Percentiles rank a stretch among this genome's conserved stretches.
Conservation (phyloP, 805 yeast genomes). For the Saturnispora quitensis region DNA sequence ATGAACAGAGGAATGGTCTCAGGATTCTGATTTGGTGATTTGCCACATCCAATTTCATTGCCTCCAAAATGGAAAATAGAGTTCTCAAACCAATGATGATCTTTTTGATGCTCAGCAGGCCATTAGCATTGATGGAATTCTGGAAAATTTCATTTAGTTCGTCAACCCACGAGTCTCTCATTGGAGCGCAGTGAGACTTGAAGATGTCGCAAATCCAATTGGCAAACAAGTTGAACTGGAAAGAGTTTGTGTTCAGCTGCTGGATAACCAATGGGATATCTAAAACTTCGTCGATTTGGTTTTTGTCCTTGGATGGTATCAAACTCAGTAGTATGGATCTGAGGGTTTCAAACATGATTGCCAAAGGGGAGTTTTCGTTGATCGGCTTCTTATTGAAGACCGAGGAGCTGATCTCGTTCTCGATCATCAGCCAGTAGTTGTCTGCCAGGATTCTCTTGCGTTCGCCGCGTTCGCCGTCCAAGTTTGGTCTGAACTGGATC, state of each 20-base stretch:
- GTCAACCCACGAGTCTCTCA: conserved; percentile 85
- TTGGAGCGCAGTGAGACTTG: conserved; percentile 90
- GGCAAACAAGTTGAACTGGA: conserved; percentile 62
- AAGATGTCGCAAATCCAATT: conserved; percentile 69
- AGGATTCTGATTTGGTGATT: conserved; percentile 85
- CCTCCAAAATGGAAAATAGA: conserved; percentile 77
- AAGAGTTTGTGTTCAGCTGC: conserved; percentile 61
- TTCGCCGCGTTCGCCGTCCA: conserved; percentile 85
- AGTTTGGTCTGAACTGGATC: conserved; percentile 80
- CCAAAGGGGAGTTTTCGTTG: conserved; percentile 31
- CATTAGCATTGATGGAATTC: conserved; percentile 27
- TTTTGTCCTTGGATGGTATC: conserved; percentile 68
- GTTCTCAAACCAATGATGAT: conserved; percentile 70
- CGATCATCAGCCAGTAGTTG: conserved; percentile 75
- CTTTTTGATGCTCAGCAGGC: conserved; percentile 23
- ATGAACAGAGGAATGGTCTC: conserved; percentile 75
- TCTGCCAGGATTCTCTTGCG: conserved; percentile 69
- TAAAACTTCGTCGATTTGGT: conserved; percentile 57
- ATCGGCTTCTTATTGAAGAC: conserved; percentile 13
- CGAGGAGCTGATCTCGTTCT: conserved; percentile 48
- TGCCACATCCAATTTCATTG: conserved; percentile 92
- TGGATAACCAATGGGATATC: conserved; percentile 71
- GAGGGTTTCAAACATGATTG: conserved; percentile 67
- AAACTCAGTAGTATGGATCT: conserved; percentile 66
- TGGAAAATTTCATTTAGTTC: conserved; percentile 61